A percentile compares a stretch with the other conserved stretches of the same genome.
phyloP scores from a whole-genome alignment of 768 basidiomycete species.

The Rickenella mellea region DNA sequence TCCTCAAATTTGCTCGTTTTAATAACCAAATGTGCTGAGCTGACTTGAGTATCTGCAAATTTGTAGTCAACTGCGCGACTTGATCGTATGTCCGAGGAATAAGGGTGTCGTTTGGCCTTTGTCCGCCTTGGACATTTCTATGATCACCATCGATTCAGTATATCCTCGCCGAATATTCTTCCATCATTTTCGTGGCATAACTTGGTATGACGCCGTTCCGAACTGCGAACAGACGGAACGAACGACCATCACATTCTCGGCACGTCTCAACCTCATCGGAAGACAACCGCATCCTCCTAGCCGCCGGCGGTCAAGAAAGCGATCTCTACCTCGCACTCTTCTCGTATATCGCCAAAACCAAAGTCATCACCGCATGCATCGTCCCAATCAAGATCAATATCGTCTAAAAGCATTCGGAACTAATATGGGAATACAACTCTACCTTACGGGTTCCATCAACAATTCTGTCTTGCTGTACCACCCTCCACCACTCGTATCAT shows the following conservation, averaged over 20 bases:
- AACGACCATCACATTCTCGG: too few relatives aligned
- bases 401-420: neutral
- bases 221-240: too few relatives aligned
- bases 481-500: neutral
- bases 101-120: slow-evolving; percentile 54
- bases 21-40: neutral
- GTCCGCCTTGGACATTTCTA: too few relatives aligned
- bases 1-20: too few relatives aligned
- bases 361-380: neutral
- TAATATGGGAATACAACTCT: slow-evolving; percentile 47
- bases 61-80: slow-evolving; percentile 65
- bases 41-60: neutral
- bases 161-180: too few relatives aligned
- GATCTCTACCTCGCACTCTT: slow-evolving; percentile 56
- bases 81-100: slow-evolving; percentile 64
- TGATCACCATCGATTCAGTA: too few relatives aligned
- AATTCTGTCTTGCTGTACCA: slow-evolving; percentile 54
- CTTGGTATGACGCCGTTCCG: too few relatives aligned
- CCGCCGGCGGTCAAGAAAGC: slow-evolving; percentile 65
- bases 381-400: neutral
- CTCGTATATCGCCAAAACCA: neutral
- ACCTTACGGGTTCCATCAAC: slow-evolving; percentile 64
- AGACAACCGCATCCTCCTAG: slow-evolving; percentile 51
- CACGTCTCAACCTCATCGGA: too few relatives aligned
- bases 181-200: too few relatives aligned